These are phyloP conservation scores for Talaromyces sp. DNA, from an alignment of 2,329 filamentous ascomycete genomes.

Conservation along the genomic window DNA sequence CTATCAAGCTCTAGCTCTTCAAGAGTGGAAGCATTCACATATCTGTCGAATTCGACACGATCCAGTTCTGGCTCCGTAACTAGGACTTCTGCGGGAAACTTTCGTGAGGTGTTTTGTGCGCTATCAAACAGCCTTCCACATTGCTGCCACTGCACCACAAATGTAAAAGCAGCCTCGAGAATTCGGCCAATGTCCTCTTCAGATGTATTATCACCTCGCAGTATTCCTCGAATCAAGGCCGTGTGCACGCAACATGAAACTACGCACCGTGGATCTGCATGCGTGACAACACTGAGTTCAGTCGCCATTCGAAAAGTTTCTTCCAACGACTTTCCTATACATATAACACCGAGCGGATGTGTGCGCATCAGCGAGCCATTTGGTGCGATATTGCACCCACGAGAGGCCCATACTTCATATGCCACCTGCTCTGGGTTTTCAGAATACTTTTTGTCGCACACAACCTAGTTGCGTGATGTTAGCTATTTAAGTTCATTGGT, in stretches of 20 bases:
- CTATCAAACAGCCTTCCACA: neutral
- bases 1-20: slow-evolving; percentile 43
- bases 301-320: slow-evolving; percentile 42
- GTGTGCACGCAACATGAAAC: slow-evolving; percentile 45
- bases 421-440: slow-evolving; percentile 37
- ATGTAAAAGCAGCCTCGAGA: neutral
- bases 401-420: slow-evolving; percentile 34
- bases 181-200: neutral
- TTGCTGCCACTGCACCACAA: neutral
- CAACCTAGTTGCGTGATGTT: slow-evolving; percentile 15
- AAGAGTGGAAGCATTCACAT: slow-evolving; percentile 34
- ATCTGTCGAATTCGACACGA: slow-evolving; percentile 35
- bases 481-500: neutral
- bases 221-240: slow-evolving; percentile 41
- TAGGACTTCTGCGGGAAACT: neutral
- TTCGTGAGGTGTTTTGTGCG: neutral
- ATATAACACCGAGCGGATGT: slow-evolving; percentile 47
- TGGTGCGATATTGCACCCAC: slow-evolving; percentile 35
- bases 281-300: slow-evolving; percentile 41
- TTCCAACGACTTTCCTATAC: slow-evolving; percentile 33
- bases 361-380: slow-evolving; percentile 52
- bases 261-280: slow-evolving; percentile 48
- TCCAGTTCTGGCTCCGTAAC: slow-evolving; percentile 25
- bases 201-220: slow-evolving; percentile 38
- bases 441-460: slow-evolving; percentile 34